Conservation (phyloP, 352 stramenopile genomes). For the Globisporangium irregulare region DNA sequence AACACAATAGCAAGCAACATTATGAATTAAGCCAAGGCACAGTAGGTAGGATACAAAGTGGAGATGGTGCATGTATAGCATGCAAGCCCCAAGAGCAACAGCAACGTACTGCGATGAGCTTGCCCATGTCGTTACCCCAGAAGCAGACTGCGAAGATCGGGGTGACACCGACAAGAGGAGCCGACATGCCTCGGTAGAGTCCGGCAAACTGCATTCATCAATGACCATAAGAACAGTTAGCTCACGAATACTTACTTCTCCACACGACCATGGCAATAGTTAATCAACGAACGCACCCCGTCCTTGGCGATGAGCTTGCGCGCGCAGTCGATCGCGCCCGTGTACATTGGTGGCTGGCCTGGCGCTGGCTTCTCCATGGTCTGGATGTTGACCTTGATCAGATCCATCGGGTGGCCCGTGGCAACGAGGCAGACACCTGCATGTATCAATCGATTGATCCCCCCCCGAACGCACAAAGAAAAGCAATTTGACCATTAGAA, state of each 20-base stretch:
- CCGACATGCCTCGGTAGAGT: slow-evolving; percentile 95
- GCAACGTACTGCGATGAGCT: slow-evolving; percentile 82
- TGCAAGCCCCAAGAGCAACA: neutral
- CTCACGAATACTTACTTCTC: neutral
- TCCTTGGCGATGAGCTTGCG: slow-evolving; percentile 92
- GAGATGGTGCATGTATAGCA: neutral
- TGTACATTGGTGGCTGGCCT: slow-evolving; percentile 68
- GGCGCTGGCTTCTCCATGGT: slow-evolving; percentile 77
- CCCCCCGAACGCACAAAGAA: neutral
- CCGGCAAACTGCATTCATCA: slow-evolving; percentile 46
- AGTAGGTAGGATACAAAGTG: neutral
- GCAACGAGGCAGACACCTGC: slow-evolving; percentile 89
- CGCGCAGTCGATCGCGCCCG: slow-evolving; percentile 88
- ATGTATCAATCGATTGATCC: neutral
- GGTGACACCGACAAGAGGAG: slow-evolving; percentile 92
- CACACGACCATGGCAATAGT: neutral
- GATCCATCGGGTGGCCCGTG: slow-evolving; percentile 93
- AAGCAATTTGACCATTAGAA: neutral
- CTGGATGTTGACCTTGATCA: slow-evolving; percentile 96
- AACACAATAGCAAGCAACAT: neutral
- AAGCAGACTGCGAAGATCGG: slow-evolving; percentile 98
- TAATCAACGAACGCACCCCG: slow-evolving; percentile 55
- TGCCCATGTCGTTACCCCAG: slow-evolving; percentile 97
- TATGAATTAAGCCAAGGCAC: neutral
- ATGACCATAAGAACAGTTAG: neutral